Percentiles rank a stretch among this genome's conserved stretches.
Evolutionary conservation across 2,329 filamentous ascomycete genomes (phyloP).

Genomic region (Ophiosphaerella herpotricha): DNA sequence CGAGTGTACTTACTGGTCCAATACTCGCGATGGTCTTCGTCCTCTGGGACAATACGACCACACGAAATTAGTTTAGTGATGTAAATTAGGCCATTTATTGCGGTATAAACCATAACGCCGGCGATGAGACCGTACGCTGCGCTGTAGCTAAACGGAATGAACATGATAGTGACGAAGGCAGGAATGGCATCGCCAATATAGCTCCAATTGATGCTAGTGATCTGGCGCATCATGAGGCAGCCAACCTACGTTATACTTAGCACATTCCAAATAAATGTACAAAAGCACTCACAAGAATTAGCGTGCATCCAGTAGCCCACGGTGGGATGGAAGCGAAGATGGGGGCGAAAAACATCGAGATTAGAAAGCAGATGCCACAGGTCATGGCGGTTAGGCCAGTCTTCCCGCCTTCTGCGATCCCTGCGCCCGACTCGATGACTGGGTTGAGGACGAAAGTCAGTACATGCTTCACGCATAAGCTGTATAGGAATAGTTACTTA

Average conservation of each 20-base stretch:
- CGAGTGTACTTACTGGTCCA: constrained; percentile 69
- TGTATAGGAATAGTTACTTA: background rate
- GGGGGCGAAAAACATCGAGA: constrained; percentile 86
- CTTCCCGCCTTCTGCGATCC: constrained; percentile 83
- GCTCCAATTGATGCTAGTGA: constrained; percentile 84
- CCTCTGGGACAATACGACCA: constrained; percentile 73
- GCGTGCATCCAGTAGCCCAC: constrained; percentile 84
- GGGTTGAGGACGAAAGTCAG: background rate
- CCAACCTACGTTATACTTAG: constrained; percentile 53
- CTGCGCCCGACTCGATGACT: constrained; percentile 81
- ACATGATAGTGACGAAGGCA: constrained; percentile 78
- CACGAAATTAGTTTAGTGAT: constrained; percentile 67
- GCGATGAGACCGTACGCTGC: constrained; percentile 86
- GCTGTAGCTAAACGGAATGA: constrained; percentile 89
- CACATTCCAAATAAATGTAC: background rate
- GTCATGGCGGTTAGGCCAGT: constrained; percentile 80
- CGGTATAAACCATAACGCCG: constrained; percentile 74
- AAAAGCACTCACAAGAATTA: constrained; percentile 67
- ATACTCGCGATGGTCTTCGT: constrained; percentile 75
- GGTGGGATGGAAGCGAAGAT: constrained; percentile 89
- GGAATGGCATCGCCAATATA: constrained; percentile 84
- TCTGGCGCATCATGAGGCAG: constrained; percentile 74
- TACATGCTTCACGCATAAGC: background rate
- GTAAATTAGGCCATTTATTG: constrained; percentile 74
- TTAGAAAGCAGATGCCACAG: constrained; percentile 82